phyloP scores from a whole-genome alignment of 1,284 basidiomycete species.

The Rhodotorula glutinis region DNA sequence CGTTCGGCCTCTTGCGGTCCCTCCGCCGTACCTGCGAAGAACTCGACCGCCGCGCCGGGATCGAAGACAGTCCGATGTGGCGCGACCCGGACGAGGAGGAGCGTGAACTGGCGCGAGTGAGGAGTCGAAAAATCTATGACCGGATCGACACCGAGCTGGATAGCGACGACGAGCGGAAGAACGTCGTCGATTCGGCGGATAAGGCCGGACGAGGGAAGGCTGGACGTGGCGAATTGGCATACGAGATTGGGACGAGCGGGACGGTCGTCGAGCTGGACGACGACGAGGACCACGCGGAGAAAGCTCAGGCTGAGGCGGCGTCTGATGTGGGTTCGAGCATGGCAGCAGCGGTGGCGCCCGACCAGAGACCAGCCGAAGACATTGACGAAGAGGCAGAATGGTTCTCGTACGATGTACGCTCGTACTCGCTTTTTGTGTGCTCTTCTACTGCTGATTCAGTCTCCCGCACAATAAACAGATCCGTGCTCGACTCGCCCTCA shows the following conservation, averaged over 20 bases:
- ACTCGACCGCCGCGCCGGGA: slow-evolving; percentile 36
- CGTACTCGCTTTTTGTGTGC: too few species aligned
- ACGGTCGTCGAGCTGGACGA: slow-evolving; percentile 33
- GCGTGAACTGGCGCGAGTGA: slow-evolving; percentile 10
- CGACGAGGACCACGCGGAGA: slow-evolving; percentile 5
- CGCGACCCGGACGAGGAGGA: slow-evolving; percentile 38
- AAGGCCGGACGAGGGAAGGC: slow-evolving; percentile 6
- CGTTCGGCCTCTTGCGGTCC: slow-evolving; percentile 32
- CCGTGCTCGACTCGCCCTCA: slow-evolving; percentile 62
- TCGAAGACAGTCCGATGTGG: slow-evolving; percentile 38
- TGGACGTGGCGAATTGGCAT: slow-evolving; percentile 16
- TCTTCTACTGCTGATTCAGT: too few species aligned
- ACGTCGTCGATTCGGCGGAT: slow-evolving; percentile 5
- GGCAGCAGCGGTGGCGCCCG: neutral
- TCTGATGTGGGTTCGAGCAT: too few species aligned
- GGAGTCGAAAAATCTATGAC: slow-evolving; percentile 17
- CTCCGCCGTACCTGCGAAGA: slow-evolving; percentile 38
- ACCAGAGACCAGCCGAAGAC: slow-evolving; percentile 3
- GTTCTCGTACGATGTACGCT: slow-evolving; percentile 24
- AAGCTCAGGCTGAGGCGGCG: neutral
- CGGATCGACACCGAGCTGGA: slow-evolving; percentile 20
- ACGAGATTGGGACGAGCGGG: slow-evolving; percentile 29
- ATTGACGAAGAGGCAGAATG: slow-evolving; percentile 25
- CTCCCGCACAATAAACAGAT: slow-evolving; percentile 55
- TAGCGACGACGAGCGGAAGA: slow-evolving; percentile 21